Evolutionary conservation across 2,329 filamentous ascomycete genomes (phyloP).

Genomic region (Beauveria sp.): DNA sequence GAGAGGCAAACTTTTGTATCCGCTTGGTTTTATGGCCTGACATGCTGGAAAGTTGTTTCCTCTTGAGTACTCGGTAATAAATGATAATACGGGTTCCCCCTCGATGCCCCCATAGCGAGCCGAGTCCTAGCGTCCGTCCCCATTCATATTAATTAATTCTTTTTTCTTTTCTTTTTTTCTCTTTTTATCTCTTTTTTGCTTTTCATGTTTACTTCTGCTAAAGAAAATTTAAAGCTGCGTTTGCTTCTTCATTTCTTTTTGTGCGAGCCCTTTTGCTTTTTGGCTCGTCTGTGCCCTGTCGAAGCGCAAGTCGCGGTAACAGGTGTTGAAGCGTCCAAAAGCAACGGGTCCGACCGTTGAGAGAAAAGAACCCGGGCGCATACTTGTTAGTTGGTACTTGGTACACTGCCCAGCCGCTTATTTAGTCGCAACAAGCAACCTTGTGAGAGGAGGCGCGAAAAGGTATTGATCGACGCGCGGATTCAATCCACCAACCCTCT

Average conservation of each 20-base stretch:
- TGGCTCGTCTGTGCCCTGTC: background rate
- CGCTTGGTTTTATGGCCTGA: no score
- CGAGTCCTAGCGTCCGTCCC: background rate
- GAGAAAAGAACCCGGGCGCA: background rate
- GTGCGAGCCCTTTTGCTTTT: background rate
- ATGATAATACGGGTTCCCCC: no score
- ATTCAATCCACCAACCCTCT: no score
- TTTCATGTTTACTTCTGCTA: background rate
- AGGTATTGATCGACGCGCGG: background rate
- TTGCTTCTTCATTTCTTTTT: background rate
- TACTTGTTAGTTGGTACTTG: no score
- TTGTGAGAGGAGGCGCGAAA: background rate
- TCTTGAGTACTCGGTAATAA: no score
- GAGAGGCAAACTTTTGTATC: no score
- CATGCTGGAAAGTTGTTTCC: no score
- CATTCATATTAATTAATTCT: background rate
- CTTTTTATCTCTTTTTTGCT: background rate
- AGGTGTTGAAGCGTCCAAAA: background rate
- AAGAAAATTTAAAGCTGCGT: background rate
- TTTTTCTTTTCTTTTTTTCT: background rate
- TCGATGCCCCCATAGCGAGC: background rate
- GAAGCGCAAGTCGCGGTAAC: background rate
- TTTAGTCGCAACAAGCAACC: background rate
- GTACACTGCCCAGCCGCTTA: background rate
- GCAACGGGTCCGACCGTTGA: background rate